Evolutionary conservation across 2,329 filamentous ascomycete species (phyloP).

Genomic region (Penicillium sp.): DNA sequence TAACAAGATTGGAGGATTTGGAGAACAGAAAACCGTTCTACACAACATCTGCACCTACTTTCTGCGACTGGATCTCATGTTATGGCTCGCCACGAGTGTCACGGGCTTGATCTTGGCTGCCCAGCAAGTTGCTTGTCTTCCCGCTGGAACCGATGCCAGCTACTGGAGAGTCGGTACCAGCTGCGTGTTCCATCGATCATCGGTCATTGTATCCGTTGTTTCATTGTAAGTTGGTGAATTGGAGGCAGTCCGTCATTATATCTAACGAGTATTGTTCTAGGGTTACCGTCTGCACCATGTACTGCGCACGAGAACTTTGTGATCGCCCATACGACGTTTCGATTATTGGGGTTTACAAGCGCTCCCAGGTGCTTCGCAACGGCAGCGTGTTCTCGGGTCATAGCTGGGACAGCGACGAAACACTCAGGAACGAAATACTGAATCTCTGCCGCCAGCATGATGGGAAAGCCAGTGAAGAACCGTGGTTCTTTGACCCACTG

Average conservation of each 20-base stretch:
- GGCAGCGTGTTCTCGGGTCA: constrained; percentile 39
- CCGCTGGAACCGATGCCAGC: constrained; percentile 27
- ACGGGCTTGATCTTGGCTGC: constrained; percentile 43
- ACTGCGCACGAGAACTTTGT: constrained; percentile 44
- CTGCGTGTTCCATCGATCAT: constrained; percentile 42
- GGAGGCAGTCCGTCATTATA: too few species aligned
- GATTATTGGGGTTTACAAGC: constrained; percentile 41
- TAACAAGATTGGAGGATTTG: constrained; percentile 37
- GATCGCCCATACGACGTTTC: constrained; percentile 45
- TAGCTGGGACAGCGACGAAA: constrained; percentile 43
- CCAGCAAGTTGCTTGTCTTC: constrained; percentile 41
- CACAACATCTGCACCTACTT: constrained; percentile 42
- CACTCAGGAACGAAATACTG: constrained; percentile 43
- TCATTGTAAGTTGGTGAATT: constrained; percentile 36
- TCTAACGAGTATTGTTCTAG: constrained; percentile 24
- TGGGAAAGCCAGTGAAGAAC: constrained; percentile 33
- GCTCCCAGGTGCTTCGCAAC: constrained; percentile 26
- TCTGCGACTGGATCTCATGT: constrained; percentile 39
- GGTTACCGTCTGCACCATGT: constrained; percentile 41
- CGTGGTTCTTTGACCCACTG: constrained; percentile 28
- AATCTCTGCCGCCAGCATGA: constrained; percentile 43
- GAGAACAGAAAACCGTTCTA: constrained; percentile 37
- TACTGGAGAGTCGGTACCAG: constrained; percentile 44
- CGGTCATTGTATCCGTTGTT: constrained; percentile 39
- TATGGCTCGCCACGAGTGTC: constrained; percentile 45